phyloP scores from a whole-genome alignment of 495 filamentous ascomycete genomes.

The Neurospora sp. region DNA sequence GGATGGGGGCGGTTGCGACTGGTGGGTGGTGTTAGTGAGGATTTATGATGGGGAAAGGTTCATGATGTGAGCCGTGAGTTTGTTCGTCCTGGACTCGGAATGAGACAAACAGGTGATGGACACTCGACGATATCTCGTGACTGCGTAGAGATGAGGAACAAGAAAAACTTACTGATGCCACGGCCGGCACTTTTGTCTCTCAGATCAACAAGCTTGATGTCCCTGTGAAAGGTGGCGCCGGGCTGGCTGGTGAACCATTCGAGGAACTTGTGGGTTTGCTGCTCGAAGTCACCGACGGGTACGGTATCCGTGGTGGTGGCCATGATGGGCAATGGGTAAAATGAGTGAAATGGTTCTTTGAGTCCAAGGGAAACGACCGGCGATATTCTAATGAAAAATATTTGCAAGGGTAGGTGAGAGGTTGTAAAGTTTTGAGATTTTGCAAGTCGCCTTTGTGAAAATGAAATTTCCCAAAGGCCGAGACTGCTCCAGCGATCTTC shows the following conservation, averaged over 20 bases:
- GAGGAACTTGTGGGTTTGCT: conserved; percentile 27
- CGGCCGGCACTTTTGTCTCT: conserved; percentile 28
- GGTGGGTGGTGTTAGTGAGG: neutral
- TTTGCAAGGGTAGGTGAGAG: neutral
- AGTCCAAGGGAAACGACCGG: neutral
- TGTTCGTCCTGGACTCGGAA: neutral
- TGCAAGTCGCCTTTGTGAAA: neutral
- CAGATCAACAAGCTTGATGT: conserved; percentile 36
- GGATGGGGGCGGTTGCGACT: conserved; percentile 38
- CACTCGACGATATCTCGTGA: neutral
- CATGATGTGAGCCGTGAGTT: neutral
- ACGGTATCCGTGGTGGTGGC: neutral
- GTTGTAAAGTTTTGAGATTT: neutral
- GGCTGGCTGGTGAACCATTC: conserved; percentile 35
- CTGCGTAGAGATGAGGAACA: no score
- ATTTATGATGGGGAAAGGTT: neutral
- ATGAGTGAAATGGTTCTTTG: neutral
- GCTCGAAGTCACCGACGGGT: conserved; percentile 17
- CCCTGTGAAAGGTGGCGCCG: conserved; percentile 34
- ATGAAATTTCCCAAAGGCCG: neutral
- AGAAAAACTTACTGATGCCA: conserved; percentile 29
- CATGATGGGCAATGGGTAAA: neutral
- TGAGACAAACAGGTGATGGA: neutral
- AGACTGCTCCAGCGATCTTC: neutral
- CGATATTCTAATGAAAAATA: neutral